Evolutionary conservation across 805 yeast species (phyloP), one percentile per base, ranked within the genome.

Genomic region (Wickerhamiella brachini): DNA sequence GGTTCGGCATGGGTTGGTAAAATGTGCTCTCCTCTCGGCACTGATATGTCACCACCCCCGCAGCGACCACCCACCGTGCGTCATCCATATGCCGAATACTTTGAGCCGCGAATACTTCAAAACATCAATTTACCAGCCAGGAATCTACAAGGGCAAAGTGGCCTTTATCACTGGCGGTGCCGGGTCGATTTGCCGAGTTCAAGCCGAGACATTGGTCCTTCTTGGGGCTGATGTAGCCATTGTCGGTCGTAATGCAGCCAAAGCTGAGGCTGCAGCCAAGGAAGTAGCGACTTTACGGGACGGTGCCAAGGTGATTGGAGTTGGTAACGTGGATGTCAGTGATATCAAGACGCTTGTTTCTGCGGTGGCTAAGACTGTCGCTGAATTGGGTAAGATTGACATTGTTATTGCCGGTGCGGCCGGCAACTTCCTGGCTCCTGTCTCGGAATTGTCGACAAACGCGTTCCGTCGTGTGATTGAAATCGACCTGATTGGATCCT

Each of bases 141-240:
- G 76, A 56, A 59, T 86, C 44, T 88, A 86, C 70, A 73, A 79
- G 53, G 94, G 84, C 7, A 87, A 87, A 65, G 95, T 85, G 2
- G 90, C 80, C 4, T 84, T 87, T 57, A 85, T 86, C 48, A 89
- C 97, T 0, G 97, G 97, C 4, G 96, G 96, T 15, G 90, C 96
- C 1, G 96, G 96, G 6, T 80, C 95, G 15, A 88, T 89, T 50
- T 88, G 96, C 65, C 70, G 89, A 47, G 88, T 83, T 5, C 96
- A 88, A 65, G 77, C 83, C 0, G 94, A 85, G 62, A 94, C 94
- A 0, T 56, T 89, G 68, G 83, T 86, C 3, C 67, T 77, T 12
- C 68, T 89, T 10, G 97, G 97, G 2, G 89, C 95, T 50, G 72
- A 85, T 59, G 94, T 93, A 17, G 85, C 84, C 2, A 82, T 88